Percentiles rank a stretch among this genome's conserved stretches.
phyloP scores from a whole-genome alignment of 2,329 filamentous ascomycete species.

The Tolypocladium pustulatum region DNA sequence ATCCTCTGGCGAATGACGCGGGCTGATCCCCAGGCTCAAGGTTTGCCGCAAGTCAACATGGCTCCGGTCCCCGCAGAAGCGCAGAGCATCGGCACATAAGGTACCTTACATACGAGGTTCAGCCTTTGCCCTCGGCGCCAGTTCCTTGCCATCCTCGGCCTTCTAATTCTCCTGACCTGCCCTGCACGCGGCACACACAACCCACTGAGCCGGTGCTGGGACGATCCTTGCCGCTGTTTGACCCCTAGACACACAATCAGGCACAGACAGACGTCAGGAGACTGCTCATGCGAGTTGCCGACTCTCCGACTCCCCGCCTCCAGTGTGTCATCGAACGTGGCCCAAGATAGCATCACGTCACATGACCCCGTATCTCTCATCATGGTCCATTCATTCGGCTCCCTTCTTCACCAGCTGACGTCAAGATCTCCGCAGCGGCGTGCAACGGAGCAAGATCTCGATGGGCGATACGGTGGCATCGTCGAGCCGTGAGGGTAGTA shows the following conservation, averaged over 20 bases:
- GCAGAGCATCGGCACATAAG: not conserved
- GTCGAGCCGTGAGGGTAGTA: not conserved
- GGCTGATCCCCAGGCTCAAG: not conserved
- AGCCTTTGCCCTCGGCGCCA: not conserved
- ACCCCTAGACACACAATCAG: not conserved
- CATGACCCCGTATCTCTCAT: not conserved
- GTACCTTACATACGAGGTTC: no score
- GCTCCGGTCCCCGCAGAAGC: not conserved
- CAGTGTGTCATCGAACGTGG: not conserved
- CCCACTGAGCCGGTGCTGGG: not conserved
- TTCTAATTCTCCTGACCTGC: no score
- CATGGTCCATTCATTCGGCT: not conserved
- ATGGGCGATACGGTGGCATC: not conserved
- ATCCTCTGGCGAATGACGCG: not conserved
- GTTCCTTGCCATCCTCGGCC: no score
- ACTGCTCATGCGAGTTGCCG: not conserved
- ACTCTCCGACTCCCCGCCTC: not conserved
- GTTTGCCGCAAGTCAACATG: not conserved
- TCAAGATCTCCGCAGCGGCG: not conserved
- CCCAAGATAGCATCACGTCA: not conserved
- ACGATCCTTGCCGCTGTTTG: not conserved
- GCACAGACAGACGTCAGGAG: not conserved
- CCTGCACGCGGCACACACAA: not conserved
- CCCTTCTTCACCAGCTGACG: not conserved
- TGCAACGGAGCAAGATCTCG: not conserved